Conservation (phyloP, 225 moss, liverwort and hornwort genomes). For the Climacium dendroides region DNA sequence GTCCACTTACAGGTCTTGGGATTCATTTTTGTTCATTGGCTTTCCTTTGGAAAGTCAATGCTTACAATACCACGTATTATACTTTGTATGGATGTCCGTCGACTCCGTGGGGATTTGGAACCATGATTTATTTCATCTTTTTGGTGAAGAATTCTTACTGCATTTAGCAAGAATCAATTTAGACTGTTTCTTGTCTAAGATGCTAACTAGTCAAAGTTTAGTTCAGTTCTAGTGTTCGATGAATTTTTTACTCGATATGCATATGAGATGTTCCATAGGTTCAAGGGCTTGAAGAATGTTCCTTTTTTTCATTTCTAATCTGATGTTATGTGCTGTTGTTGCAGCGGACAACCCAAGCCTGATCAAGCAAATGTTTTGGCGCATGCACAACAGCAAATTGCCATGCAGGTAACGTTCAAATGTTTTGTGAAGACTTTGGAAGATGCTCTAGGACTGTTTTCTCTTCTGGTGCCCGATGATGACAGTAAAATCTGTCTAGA, state of each 20-base stretch:
- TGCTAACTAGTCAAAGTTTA: background rate
- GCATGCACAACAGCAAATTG: slow-evolving; percentile 99
- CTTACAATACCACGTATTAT: background rate
- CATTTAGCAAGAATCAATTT: background rate
- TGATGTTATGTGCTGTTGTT: background rate
- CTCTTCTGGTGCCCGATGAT: background rate
- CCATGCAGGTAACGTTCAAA: slow-evolving; percentile 61
- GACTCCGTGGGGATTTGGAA: background rate
- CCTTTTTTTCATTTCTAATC: background rate
- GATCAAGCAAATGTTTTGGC: slow-evolving; percentile 98
- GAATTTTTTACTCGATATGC: background rate
- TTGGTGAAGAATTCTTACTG: background rate
- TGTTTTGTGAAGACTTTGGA: background rate
- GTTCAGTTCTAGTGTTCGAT: background rate
- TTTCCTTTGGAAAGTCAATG: slow-evolving; percentile 25
- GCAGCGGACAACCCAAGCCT: slow-evolving; percentile 99
- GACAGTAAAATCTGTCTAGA: background rate
- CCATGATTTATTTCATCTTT: background rate
- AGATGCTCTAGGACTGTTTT: background rate
- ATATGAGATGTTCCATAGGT: background rate
- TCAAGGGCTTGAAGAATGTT: background rate
- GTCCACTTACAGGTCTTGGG: slow-evolving; percentile 69
- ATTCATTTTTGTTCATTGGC: slow-evolving; percentile 31
- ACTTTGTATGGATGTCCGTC: background rate
- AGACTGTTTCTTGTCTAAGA: background rate